Evolutionary conservation across 1,284 basidiomycete genomes (phyloP), one percentile per base, ranked within the genome.

Genomic region (Anthracocystis setariae): DNA sequence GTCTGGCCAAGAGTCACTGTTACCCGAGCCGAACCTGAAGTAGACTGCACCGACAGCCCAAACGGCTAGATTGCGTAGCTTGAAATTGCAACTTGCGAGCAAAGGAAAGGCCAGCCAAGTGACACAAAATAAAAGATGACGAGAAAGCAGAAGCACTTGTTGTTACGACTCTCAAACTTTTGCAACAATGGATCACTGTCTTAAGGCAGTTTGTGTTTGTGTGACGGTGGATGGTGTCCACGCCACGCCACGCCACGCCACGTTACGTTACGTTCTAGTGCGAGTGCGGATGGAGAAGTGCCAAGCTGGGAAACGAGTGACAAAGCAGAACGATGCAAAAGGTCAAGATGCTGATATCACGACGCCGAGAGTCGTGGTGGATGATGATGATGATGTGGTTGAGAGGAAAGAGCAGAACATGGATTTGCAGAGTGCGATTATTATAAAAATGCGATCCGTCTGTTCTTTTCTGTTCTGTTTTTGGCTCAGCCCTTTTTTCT

Each of bases 301-400:
- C 13, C 18, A 35, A 21, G 17, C 38, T 46, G 39, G 46, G 52
- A 44, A n/a, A 21, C 17, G 37, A 29, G 9, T 39, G 33, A 25
- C 15, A 44, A 43, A 21, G 54, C 61, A 63, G 53, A 48, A 47
- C 45, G 49, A 53, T 39, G 12, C 5, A 46, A 38, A 17, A 43
- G 39, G 27, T 42, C 60, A 56, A 56, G 44, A 46, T 43, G 60
- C 47, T 52, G 53, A 55, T 15, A 21, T 46, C 42, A 43, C 61
- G 39, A 33, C 39, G 49, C 24, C 44, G 12, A 32, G 40, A 8
- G 38, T 50, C 48, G 48, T 43, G 53, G 27, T 52, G 53, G 61
- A 52, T 63, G 54, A 52, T 48, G 61, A 47, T 57, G 53, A 35
- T 48, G 61, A 52, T 63, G 54, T 57, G 54, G 61, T 52, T 57